These are phyloP conservation scores for Penicillium waksmanii DNA, from an alignment of 495 filamentous ascomycete genomes.

Conservation along the genomic window DNA sequence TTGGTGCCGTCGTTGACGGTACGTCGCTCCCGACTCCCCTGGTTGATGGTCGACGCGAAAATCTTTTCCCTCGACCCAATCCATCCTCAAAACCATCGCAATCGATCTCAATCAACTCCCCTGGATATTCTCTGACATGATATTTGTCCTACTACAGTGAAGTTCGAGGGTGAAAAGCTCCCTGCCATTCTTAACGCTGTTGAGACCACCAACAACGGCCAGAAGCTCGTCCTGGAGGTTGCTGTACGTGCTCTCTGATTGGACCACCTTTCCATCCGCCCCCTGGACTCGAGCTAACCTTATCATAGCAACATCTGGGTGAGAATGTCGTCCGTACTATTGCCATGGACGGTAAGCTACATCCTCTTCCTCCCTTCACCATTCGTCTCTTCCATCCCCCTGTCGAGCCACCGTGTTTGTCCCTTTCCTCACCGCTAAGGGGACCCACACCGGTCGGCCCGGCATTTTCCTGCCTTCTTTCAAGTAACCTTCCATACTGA, in stretches of 20 bases:
- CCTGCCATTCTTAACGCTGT: conserved; percentile 98
- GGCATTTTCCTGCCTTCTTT: conserved; percentile 10
- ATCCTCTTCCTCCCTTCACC: neutral
- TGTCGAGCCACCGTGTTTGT: conserved; percentile 32
- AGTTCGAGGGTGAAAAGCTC: conserved; percentile 94
- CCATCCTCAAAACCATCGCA: conserved; percentile 42
- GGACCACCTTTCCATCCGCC: conserved; percentile 21
- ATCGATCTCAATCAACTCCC: conserved; percentile 35
- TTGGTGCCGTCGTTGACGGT: conserved; percentile 73
- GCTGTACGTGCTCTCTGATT: conserved; percentile 67
- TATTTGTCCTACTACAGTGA: conserved; percentile 57
- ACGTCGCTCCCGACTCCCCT: conserved; percentile 44
- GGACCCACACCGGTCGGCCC: conserved; percentile 29
- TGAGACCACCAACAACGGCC: conserved; percentile 83
- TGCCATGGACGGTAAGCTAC: conserved; percentile 98
- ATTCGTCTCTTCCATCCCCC: conserved; percentile 8
- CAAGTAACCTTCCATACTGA: neutral
- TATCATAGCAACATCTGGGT: conserved; percentile 91
- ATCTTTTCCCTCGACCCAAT: conserved; percentile 47
- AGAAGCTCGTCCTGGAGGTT: conserved; percentile 97
- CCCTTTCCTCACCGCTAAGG: conserved; percentile 21
- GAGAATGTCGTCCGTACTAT: conserved; percentile 99
- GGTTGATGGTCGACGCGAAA: conserved; percentile 43
- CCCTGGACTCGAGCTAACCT: conserved; percentile 26
- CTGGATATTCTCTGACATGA: conserved; percentile 45